A percentile compares a stretch with the other conserved stretches of the same genome.
These are phyloP conservation scores for Prunus salicina DNA, from an alignment of 306 rosid genomes.

Conservation along the genomic window DNA sequence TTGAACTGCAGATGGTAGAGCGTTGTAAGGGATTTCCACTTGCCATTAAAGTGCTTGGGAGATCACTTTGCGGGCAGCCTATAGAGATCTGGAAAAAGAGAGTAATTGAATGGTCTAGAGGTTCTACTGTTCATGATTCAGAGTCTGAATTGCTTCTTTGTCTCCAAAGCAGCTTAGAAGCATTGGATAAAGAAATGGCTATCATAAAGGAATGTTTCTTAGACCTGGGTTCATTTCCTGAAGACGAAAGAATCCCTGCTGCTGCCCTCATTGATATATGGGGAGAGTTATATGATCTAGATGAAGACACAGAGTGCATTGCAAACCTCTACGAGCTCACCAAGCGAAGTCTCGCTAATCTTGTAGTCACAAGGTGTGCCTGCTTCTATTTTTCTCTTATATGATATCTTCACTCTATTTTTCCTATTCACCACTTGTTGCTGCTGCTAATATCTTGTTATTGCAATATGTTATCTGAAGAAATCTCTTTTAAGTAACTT, in stretches of 20 bases:
- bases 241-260: slow-evolving; percentile 53
- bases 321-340: slow-evolving; percentile 31
- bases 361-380: slow-evolving; percentile 51
- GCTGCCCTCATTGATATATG: slow-evolving; percentile 57
- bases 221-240: slow-evolving; percentile 60
- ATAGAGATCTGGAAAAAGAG: slow-evolving; percentile 28
- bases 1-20: slow-evolving; percentile 47
- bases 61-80: slow-evolving; percentile 31
- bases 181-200: slow-evolving; percentile 17
- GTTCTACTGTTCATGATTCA: slow-evolving; percentile 27
- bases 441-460: neutral
- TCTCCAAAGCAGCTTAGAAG: slow-evolving; percentile 48
- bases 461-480: neutral
- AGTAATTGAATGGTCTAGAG: slow-evolving; percentile 25
- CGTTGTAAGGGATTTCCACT: slow-evolving; percentile 52
- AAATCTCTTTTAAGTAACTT: neutral
- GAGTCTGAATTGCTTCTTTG: slow-evolving; percentile 21
- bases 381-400: neutral
- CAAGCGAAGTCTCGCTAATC: slow-evolving; percentile 30
- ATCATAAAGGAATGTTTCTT: slow-evolving; percentile 44
- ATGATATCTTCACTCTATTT: neutral
- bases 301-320: slow-evolving; percentile 38
- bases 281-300: slow-evolving; percentile 37
- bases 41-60: slow-evolving; percentile 46
- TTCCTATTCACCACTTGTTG: too few species aligned